Conservation (phyloP, 345 rosid genomes). For the Viola odorata region DNA sequence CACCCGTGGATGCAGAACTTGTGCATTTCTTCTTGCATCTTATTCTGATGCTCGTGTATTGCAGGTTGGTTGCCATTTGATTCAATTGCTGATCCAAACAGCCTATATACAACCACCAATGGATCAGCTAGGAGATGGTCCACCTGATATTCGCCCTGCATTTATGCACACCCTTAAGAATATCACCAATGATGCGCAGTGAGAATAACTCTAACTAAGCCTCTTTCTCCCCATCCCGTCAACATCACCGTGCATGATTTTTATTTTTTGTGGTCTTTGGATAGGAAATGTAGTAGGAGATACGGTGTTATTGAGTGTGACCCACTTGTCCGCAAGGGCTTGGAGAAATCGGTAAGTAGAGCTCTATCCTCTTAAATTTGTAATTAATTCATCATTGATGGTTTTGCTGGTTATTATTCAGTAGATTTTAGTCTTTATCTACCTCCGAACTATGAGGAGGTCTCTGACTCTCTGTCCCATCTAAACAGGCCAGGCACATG, state of each 20-base stretch:
- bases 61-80: slow-evolving; percentile 86
- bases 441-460: slow-evolving; percentile 11
- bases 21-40: slow-evolving; percentile 12
- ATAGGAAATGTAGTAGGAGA: slow-evolving; percentile 71
- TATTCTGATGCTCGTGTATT: slow-evolving; percentile 22
- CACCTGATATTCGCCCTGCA: slow-evolving; percentile 90
- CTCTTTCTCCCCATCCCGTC: slow-evolving; percentile 8
- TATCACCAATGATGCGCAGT: slow-evolving; percentile 60
- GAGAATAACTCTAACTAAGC: slow-evolving; percentile 22
- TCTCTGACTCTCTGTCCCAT: slow-evolving; percentile 19
- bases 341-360: slow-evolving; percentile 81
- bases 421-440: slow-evolving; percentile 21
- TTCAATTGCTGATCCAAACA: slow-evolving; percentile 74
- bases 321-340: slow-evolving; percentile 69
- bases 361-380: not conserved
- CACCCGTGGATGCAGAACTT: slow-evolving; percentile 9
- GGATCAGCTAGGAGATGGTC: slow-evolving; percentile 66
- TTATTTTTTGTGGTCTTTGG: slow-evolving; percentile 8
- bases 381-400: not conserved
- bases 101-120: slow-evolving; percentile 87
- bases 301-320: slow-evolving; percentile 95
- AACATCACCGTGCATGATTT: slow-evolving; percentile 1
- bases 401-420: slow-evolving; percentile 16
- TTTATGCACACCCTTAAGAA: slow-evolving; percentile 61
- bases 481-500: slow-evolving; percentile 88